Conservation (phyloP, 1,284 basidiomycete species). For the Heterobasidion irregulare region DNA sequence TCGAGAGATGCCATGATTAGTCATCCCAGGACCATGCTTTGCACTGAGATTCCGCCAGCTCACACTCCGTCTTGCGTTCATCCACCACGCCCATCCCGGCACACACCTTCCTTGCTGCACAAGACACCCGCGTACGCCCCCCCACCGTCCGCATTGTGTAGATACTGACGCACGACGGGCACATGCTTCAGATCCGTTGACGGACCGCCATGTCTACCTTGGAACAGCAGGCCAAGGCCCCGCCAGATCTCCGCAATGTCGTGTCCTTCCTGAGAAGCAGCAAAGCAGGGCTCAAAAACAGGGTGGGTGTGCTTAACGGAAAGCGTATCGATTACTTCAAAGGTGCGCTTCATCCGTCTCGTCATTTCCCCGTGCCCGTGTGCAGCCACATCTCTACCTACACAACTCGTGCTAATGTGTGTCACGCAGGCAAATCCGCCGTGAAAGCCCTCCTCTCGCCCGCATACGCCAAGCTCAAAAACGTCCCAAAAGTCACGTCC, state of each 20-base stretch:
- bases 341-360: conserved; percentile 42
- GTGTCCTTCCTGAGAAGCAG: conserved; percentile 82
- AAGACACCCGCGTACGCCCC: background rate
- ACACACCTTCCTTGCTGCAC: background rate
- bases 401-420: conserved; percentile 5
- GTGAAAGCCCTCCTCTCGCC: conserved; percentile 89
- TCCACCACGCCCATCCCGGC: background rate
- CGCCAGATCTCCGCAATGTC: conserved; percentile 70
- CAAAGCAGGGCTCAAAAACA: conserved; percentile 82
- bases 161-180: background rate
- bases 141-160: background rate
- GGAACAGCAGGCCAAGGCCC: conserved; percentile 71
- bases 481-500: conserved; percentile 67
- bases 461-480: conserved; percentile 84
- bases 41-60: background rate
- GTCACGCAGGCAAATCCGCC: conserved; percentile 74
- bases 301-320: conserved; percentile 87
- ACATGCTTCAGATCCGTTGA: background rate
- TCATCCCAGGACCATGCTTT: background rate
- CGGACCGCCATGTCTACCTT: conserved; percentile 23
- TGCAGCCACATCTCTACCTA: background rate
- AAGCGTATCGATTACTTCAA: conserved; percentile 98
- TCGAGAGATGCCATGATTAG: background rate
- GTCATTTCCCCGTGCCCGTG: background rate
- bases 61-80: background rate